Evolutionary conservation across 1,139 yeast species (phyloP), one percentile per base, ranked within the genome.

Genomic region (Kodamaea arcana): DNA sequence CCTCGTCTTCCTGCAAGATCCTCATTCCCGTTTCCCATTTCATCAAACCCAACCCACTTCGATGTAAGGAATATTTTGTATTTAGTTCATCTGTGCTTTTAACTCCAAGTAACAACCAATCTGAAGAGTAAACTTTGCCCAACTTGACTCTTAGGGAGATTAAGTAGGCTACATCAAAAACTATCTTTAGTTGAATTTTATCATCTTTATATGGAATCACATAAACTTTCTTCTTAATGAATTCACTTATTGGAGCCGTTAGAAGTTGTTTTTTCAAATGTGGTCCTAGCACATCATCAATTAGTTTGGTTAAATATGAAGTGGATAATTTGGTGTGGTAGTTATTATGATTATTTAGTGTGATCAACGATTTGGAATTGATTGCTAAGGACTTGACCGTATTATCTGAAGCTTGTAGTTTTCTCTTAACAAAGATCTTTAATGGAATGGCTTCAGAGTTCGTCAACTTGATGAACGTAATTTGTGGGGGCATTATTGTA

Each of bases 401-500:
- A 9, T 22, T 32, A 14, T 12, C 24, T 24, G 17, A 13, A 14
- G 12, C 28, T 15, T 4, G 15, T 15, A 34, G 32, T 13, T 31
- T 30, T 16, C 35, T 29, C 29, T 44, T 45, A 3, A 43, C 48
- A 28, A 46, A 44, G 16, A 47, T 29, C 37, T 47, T 47, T 16
- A 46, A 18, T 24, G 51, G 51, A n/a, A 46, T 34, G 12, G 33
- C 39, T 3, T 36, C 29, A 7, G 29, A 29, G 8, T 34, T 31
- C 6, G 44, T 34, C 6, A 46, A 21, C 25, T 38, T 33, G 10
- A 47, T 29, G 20, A 47, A 46, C 13, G 51, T 42, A 16, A 47
- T 43, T 28, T 47, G 51, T 13, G 51, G 51, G 3, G 50, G 50
- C 51, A 47, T 47, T 5, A 18, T n/a, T n/a, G n/a, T n/a, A n/a